These are phyloP conservation scores for Setaria italica DNA, from an alignment of 202 grass and related monocot species.

Conservation along the genomic window DNA sequence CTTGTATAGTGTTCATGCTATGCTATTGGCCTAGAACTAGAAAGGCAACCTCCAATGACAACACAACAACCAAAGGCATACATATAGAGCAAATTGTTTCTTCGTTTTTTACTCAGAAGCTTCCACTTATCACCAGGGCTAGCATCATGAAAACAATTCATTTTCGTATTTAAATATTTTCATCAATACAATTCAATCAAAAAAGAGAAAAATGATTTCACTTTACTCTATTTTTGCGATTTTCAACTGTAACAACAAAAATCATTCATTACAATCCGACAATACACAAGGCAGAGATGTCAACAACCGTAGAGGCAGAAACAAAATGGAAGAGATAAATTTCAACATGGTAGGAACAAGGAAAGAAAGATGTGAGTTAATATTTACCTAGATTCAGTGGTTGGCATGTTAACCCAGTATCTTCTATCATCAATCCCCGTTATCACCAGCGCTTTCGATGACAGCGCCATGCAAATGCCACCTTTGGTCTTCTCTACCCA, in stretches of 20 bases:
- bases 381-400: constrained; percentile 81
- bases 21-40: neutral
- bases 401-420: constrained; percentile 83
- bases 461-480: constrained; percentile 76
- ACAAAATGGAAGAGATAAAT: neutral
- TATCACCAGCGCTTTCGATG: constrained; percentile 67
- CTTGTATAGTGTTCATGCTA: no score
- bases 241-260: neutral
- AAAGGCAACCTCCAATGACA: neutral
- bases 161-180: neutral
- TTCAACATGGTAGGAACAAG: neutral
- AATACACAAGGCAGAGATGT: neutral
- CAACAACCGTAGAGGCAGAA: neutral
- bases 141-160: no score
- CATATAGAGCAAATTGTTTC: neutral
- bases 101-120: neutral
- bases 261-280: neutral
- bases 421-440: constrained; percentile 91
- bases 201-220: neutral
- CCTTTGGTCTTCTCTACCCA: constrained; percentile 88
- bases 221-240: neutral
- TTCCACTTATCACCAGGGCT: neutral
- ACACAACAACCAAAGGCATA: neutral
- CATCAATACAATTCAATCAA: constrained; percentile 6
- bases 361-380: neutral